Conservation (phyloP, 176 grass and related monocot species). For the Tillandsia leiboldiana region DNA sequence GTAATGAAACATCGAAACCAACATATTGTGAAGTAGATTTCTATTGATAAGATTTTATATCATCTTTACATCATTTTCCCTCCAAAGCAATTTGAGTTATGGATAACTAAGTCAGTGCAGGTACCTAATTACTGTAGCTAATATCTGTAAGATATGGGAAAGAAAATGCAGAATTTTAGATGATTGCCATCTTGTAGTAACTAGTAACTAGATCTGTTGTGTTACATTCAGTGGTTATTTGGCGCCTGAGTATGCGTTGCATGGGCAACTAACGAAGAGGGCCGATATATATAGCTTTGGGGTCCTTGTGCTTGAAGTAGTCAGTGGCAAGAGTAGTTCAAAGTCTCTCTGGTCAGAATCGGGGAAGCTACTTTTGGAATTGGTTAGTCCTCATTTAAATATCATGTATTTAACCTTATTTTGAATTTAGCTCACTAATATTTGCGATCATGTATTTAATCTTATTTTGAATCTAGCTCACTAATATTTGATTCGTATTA, state of each 20-base stretch:
- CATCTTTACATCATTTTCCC: neutral
- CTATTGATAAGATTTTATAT: neutral
- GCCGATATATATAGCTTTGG: conserved; percentile 90
- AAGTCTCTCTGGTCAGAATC: conserved; percentile 39
- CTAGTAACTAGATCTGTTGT: neutral
- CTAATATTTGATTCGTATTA: neutral
- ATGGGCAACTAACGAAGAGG: conserved; percentile 89
- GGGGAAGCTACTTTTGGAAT: conserved; percentile 58
- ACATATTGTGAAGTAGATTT: neutral
- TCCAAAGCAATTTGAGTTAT: neutral
- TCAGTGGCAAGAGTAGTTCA: conserved; percentile 70
- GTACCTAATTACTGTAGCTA: neutral
- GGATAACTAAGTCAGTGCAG: neutral
- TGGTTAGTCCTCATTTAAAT: conserved; percentile 26
- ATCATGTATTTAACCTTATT: neutral
- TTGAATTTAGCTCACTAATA: too few species aligned
- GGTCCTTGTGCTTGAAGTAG: conserved; percentile 60
- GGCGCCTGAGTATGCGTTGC: conserved; percentile 93
- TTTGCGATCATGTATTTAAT: too few species aligned
- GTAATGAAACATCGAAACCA: too few species aligned
- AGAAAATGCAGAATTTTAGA: neutral
- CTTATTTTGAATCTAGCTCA: too few species aligned
- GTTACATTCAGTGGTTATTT: conserved; percentile 72
- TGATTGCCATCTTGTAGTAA: neutral
- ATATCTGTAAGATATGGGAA: neutral